A percentile compares a stretch with the other conserved stretches of the same genome.
Evolutionary conservation across 257 asterid species (phyloP).

Genomic region (Fraxinus anomala): DNA sequence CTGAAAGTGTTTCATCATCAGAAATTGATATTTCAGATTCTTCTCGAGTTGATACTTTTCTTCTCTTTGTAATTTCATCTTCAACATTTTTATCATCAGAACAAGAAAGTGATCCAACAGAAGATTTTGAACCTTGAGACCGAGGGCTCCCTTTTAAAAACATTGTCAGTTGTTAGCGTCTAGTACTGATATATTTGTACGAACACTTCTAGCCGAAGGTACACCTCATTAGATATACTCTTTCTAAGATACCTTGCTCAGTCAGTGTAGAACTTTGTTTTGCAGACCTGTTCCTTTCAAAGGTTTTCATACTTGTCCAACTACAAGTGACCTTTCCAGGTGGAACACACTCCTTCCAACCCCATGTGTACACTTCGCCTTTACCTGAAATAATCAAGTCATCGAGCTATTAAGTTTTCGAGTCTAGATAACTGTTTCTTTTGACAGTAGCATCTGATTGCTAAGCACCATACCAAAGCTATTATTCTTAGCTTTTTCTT

Average conservation of each 20-base stretch:
- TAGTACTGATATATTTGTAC: background rate
- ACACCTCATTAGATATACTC: background rate
- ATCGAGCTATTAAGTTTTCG: background rate
- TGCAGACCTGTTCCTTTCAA: constrained; percentile 42
- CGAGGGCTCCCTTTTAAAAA: constrained; percentile 39
- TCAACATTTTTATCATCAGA: constrained; percentile 46
- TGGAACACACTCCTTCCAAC: constrained; percentile 89
- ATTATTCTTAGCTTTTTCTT: background rate
- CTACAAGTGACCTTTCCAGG: constrained; percentile 45
- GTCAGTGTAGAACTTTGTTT: constrained; percentile 40
- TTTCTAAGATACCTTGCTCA: constrained; percentile 51
- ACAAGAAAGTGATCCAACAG: constrained; percentile 33
- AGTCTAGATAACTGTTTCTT: background rate
- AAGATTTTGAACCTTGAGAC: constrained; percentile 45
- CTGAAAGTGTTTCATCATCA: constrained; percentile 65
- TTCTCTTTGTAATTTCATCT: constrained; percentile 57
- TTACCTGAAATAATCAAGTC: constrained; percentile 39
- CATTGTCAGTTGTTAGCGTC: constrained; percentile 26
- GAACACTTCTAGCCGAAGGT: background rate
- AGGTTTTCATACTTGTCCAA: constrained; percentile 36
- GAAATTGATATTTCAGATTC: constrained; percentile 46
- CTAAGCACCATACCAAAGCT: constrained; percentile 10
- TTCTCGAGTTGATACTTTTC: constrained; percentile 48
- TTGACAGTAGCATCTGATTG: background rate
- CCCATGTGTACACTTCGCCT: constrained; percentile 72